Base-by-base conservation (phyloP, 2,329 filamentous ascomycete species). In the Pyrenophora teres region DNA sequence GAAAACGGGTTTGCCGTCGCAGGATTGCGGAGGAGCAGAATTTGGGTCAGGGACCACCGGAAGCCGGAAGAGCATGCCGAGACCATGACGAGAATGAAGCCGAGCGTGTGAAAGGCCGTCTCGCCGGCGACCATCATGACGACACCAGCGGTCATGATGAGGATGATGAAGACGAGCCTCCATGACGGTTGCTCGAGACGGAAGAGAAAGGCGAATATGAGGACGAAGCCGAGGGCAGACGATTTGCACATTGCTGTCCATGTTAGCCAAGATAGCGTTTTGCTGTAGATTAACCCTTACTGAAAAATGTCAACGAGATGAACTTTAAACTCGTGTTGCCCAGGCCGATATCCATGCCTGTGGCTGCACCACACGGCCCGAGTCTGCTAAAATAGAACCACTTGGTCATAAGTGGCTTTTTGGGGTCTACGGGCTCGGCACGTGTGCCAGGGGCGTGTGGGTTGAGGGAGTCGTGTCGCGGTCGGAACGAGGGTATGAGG, bases 101-200 rank as follows among this genome's bases (percentile, higher is more conserved):
- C 94, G 25, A 90, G 81, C 0, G 88, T 80, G 64, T 92, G 86
- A 76, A 99, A 99, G 42, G 91, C 87, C 32, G 95, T 87, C 76
- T 99, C 94, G 54, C 93, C 94, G 5, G 92, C 91, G 0, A 97
- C 94, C 94, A 99, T 99, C 86, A 97, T 95, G 56, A 99, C 82
- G 7, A 99, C 93, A 54, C 94, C 94, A 2, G 86, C 66, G 0
- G 92, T 97, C 94, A 99, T 97, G 66, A 89, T 87, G 46, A 86
- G 83, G 62, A 99, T 97, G 62, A 97, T 94, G 59, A 83, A 81
- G 33, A 96, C 88, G 7, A 99, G 83, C 64, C 88, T 89, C 81
- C 89, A 86, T 0, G 93, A 97, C 0, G 90, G 91, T 9, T 84
- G 84, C 75, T 99, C 94, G 45, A 99, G 86, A 46, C 89, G 87